Conservation (phyloP, 2,329 filamentous ascomycete species). For the Periconia macrospinosa region DNA sequence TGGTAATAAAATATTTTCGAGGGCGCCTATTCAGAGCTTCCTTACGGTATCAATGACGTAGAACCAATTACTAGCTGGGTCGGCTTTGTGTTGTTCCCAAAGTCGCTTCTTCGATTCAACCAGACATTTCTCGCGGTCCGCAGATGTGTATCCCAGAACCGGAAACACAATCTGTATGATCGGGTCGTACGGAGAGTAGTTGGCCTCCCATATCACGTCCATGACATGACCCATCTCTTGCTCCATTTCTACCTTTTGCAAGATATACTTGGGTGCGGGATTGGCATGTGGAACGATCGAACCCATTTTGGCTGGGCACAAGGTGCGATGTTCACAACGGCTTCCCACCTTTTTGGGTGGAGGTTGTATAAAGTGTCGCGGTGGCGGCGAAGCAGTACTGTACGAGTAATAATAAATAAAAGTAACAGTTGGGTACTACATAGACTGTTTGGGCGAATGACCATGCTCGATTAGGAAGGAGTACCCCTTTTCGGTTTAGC, state of each 20-base stretch:
- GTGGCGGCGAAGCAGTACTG: neutral
- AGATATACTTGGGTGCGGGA: conserved; percentile 24
- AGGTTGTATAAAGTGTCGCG: neutral
- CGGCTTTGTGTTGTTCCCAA: conserved; percentile 28
- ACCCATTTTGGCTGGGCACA: conserved; percentile 12
- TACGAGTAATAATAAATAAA: neutral
- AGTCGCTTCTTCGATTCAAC: conserved; percentile 33
- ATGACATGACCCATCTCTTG: conserved; percentile 34
- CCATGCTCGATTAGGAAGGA: conserved; percentile 7
- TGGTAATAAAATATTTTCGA: no score
- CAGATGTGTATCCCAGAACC: conserved; percentile 28
- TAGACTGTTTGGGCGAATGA: neutral
- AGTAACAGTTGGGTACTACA: neutral
- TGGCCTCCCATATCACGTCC: conserved; percentile 39
- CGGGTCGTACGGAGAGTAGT: conserved; percentile 39
- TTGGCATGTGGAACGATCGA: conserved; percentile 15
- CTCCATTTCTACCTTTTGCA: conserved; percentile 28
- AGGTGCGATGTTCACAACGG: neutral
- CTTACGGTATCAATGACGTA: conserved; percentile 26
- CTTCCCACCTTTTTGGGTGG: neutral
- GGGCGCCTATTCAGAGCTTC: no score
- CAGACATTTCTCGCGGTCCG: conserved; percentile 28
- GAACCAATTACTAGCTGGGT: conserved; percentile 37
- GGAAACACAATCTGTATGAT: conserved; percentile 39
- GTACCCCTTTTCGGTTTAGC: conserved; percentile 3